These are phyloP conservation scores for Saccharomyces eubayanus DNA, from an alignment of 805 yeast genomes.

Conservation along the genomic window DNA sequence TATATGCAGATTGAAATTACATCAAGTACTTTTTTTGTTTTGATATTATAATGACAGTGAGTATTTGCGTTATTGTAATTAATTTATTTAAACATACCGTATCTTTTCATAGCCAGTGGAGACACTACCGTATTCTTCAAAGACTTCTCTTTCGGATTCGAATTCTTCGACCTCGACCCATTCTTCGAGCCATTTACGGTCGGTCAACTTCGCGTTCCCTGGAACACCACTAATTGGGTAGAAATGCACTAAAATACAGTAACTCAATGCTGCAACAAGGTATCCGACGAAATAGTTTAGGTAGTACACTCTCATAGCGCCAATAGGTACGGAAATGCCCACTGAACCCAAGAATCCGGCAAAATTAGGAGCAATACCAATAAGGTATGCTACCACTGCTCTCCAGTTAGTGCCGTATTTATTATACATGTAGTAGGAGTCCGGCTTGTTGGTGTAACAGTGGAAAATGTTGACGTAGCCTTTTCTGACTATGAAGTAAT, in stretches of 20 bases:
- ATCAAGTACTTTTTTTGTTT: background rate
- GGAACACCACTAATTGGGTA: slow-evolving; percentile 49
- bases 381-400: slow-evolving; percentile 69
- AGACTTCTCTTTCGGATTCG: slow-evolving; percentile 30
- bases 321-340: slow-evolving; percentile 67
- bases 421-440: slow-evolving; percentile 50
- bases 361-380: slow-evolving; percentile 76
- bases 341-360: slow-evolving; percentile 84
- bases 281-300: slow-evolving; percentile 76
- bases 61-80: background rate
- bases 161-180: slow-evolving; percentile 59
- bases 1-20: background rate
- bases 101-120: background rate
- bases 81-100: background rate
- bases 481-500: slow-evolving; percentile 64
- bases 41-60: background rate
- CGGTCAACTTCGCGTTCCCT: slow-evolving; percentile 30
- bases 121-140: slow-evolving; percentile 10
- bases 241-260: slow-evolving; percentile 42
- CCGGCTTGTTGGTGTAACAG: slow-evolving; percentile 44
- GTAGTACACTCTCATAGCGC: slow-evolving; percentile 66
- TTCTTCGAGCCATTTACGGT: slow-evolving; percentile 50
- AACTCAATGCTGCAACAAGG: slow-evolving; percentile 45
- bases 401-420: slow-evolving; percentile 71
- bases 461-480: slow-evolving; percentile 60